Evolutionary conservation across 2,329 filamentous ascomycete species (phyloP), one percentile per base, ranked within the genome.

Genomic region (Trichocomaceae sp.): DNA sequence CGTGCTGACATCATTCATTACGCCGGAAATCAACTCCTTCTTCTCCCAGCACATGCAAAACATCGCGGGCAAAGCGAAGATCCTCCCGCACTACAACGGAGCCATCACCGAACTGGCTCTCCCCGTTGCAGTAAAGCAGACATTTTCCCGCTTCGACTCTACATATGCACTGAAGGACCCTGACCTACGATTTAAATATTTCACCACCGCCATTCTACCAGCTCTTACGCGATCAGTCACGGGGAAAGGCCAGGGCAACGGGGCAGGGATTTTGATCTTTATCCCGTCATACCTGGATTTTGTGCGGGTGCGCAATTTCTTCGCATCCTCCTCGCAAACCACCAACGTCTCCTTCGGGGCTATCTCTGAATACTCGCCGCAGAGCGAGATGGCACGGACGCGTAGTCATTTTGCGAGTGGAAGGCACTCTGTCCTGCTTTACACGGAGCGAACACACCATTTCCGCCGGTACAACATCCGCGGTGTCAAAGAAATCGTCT

Each of bases 241-340:
- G 1, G 62, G 64, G 31, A 65, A 68, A 33, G 65, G 66, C 37
- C 70, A 69, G 44, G 83, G 82, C 57, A 82, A 84, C 55, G 76
- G 79, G 1, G 74, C 77, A 1, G 91, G 93, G 33, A 88, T 88
- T 0, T 77, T 99, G 15, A 79, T 99, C 65, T 96, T 95, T 74
- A 84, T 97, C 49, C 90, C 93, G 0, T 90, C 87, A 0, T 97
- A 96, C 72, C 84, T 96, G 57, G 93, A 99, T 74, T 97, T 97
- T 69, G 87, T 96, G 44, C 87, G 91, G 42, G 80, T 99, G 57
- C 84, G 93, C 52, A 99, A 97, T 75, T 88, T 91, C 73, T 91
- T 99, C 64, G 84, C 90, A 51, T 90, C 84, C 29, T 84, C 85
- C 0, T 65, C 75, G 1, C 72, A 77, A 47, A 80, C 79, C 3